A percentile compares a stretch with the other conserved stretches of the same genome.
These are phyloP conservation scores for Irpex lacteus DNA, from an alignment of 1,284 basidiomycete species.

Conservation along the genomic window DNA sequence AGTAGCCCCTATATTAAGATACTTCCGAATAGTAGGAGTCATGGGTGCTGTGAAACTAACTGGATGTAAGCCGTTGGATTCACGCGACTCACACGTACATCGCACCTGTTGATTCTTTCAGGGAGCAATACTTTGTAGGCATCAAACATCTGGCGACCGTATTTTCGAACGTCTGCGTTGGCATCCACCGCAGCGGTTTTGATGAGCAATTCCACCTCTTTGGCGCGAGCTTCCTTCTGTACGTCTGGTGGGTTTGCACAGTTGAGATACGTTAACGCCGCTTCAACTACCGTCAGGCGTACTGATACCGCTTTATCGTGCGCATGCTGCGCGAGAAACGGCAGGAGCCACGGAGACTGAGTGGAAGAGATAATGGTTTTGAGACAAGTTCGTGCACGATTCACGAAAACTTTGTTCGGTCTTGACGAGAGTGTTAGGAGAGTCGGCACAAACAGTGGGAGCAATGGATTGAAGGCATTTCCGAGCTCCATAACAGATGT, in stretches of 20 bases:
- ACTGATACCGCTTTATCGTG: constrained; percentile 71
- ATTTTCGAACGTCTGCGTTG: constrained; percentile 72
- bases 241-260: constrained; percentile 74
- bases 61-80: constrained; percentile 8
- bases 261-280: constrained; percentile 63
- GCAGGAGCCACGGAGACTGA: constrained; percentile 65
- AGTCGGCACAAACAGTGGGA: constrained; percentile 66
- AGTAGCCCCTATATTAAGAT: constrained; percentile 57
- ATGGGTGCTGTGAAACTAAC: constrained; percentile 70
- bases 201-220: constrained; percentile 71
- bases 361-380: constrained; percentile 64
- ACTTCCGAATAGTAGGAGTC: constrained; percentile 75
- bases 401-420: constrained; percentile 80
- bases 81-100: constrained; percentile 2
- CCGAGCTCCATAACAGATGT: constrained; percentile 57
- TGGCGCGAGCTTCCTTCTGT: constrained; percentile 60
- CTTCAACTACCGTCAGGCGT: constrained; percentile 63
- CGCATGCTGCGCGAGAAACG: constrained; percentile 57
- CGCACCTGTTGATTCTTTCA: constrained; percentile 62
- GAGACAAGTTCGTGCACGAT: constrained; percentile 62
- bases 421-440: constrained; percentile 68
- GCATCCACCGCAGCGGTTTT: constrained; percentile 67
- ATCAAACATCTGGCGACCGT: constrained; percentile 69
- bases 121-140: constrained; percentile 74
- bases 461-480: constrained; percentile 63